These are phyloP conservation scores for Solanum commersonii DNA, from an alignment of 257 asterid species.

Conservation along the genomic window DNA sequence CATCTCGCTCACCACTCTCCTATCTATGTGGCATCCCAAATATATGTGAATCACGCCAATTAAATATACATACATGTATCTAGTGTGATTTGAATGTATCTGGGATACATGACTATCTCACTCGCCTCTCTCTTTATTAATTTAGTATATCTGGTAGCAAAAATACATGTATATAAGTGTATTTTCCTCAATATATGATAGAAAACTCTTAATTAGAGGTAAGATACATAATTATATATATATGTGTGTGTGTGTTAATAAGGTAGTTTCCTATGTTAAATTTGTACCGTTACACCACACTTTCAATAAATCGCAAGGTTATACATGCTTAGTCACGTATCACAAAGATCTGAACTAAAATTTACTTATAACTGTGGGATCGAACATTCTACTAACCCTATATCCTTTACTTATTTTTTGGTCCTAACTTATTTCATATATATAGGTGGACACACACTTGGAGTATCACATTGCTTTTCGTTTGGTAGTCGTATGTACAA, in stretches of 20 bases:
- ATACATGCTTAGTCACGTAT: neutral
- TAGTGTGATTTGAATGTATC: no score
- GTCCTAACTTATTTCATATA: neutral
- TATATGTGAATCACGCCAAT: neutral
- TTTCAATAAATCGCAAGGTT: neutral
- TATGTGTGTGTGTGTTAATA: no score
- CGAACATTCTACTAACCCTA: neutral
- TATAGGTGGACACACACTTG: neutral
- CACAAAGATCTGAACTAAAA: neutral
- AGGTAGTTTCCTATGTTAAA: neutral
- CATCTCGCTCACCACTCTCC: neutral
- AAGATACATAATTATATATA: fast-evolving
- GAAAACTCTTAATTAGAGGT: no score
- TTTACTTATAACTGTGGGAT: neutral
- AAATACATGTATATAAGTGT: fast-evolving
- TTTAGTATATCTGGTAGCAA: no score
- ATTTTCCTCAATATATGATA: neutral
- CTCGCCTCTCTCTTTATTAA: neutral
- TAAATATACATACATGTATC: no score
- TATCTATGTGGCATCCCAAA: fast-evolving
- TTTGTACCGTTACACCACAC: neutral
- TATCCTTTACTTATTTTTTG: neutral
- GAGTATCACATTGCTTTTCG: neutral
- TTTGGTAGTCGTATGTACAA: neutral
- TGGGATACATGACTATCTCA: neutral